Evolutionary conservation across 805 yeast genomes (phyloP).

Genomic region (Nakazawaea siamensis): DNA sequence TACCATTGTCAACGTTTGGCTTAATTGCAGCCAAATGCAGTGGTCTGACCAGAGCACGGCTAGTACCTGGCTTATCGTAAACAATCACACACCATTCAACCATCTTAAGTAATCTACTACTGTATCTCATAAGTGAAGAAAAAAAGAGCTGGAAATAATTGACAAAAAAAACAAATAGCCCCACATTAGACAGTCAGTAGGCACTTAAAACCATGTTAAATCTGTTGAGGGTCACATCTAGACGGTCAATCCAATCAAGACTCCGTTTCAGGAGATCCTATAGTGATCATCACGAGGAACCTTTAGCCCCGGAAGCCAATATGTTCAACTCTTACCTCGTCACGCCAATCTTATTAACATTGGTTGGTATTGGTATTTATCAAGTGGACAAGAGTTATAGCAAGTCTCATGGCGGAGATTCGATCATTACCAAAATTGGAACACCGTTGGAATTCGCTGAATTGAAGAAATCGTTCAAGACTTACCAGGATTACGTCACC

Average conservation of each 20-base stretch:
- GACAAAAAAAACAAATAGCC: background rate
- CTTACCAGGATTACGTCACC: constrained; percentile 2
- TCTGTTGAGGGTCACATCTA: background rate
- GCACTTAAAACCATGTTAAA: too few relatives aligned
- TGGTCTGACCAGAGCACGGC: constrained; percentile 33
- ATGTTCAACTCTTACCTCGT: constrained; percentile 19
- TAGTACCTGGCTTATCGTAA: constrained; percentile 56
- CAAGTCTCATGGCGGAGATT: constrained; percentile 29
- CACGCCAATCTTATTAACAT: constrained; percentile 13
- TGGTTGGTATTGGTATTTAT: constrained; percentile 32
- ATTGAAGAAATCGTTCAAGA: background rate
- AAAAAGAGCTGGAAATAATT: too few relatives aligned
- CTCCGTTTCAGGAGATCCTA: too few relatives aligned
- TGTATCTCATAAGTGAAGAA: too few relatives aligned
- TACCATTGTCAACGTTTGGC: constrained; percentile 30
- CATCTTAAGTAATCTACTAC: constrained; percentile 24
- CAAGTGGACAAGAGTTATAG: constrained; percentile 41
- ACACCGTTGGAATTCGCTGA: background rate
- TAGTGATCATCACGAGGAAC: constrained; percentile 13
- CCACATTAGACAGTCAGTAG: background rate
- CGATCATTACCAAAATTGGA: constrained; percentile 11
- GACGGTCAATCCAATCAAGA: too few relatives aligned
- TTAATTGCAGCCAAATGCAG: constrained; percentile 45
- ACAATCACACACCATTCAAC: constrained; percentile 64
- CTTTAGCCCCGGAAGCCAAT: constrained; percentile 20